A percentile compares a stretch with the other conserved stretches of the same genome.
Conservation (phyloP, 441 rosid species). For the Erodium moschatum region DNA sequence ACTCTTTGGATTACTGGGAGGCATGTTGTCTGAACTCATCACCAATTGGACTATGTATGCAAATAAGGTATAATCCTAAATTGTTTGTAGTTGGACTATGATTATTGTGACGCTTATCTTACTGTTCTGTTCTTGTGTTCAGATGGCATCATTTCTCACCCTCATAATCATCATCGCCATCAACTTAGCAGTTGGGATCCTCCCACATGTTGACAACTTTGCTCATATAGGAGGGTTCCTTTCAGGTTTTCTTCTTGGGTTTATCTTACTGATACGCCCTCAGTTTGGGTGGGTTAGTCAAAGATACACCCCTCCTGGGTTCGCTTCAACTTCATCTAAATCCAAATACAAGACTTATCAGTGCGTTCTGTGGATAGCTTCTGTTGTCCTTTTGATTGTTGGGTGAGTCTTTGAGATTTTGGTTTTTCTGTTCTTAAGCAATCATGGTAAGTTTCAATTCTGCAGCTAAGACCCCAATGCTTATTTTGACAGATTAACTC, state of each 20-base stretch:
- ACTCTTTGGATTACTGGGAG: slow-evolving; percentile 84
- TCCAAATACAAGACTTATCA: slow-evolving; percentile 63
- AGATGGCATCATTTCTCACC: slow-evolving; percentile 69
- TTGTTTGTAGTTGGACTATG: too few species aligned
- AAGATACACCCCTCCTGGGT: slow-evolving; percentile 26
- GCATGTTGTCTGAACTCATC: slow-evolving; percentile 82
- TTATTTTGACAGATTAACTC: slow-evolving; percentile 18
- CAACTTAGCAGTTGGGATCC: slow-evolving; percentile 75
- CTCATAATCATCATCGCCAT: slow-evolving; percentile 57
- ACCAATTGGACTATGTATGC: slow-evolving; percentile 85
- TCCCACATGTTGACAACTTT: slow-evolving; percentile 88
- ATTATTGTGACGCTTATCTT: too few species aligned
- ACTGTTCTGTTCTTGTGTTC: slow-evolving; percentile 11
- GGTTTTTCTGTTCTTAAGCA: too few species aligned
- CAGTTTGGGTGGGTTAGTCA: slow-evolving; percentile 53
- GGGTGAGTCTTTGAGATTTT: slow-evolving; percentile 20
- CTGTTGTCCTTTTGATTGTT: slow-evolving; percentile 34
- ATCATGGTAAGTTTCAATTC: too few species aligned
- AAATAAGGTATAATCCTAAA: slow-evolving; percentile 47
- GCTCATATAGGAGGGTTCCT: slow-evolving; percentile 89
- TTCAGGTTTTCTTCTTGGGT: slow-evolving; percentile 73
- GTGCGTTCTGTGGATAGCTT: slow-evolving; percentile 36
- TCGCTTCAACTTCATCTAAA: slow-evolving; percentile 35
- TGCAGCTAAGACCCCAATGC: too few species aligned
- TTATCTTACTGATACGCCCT: slow-evolving; percentile 60